Percentiles rank a stretch among this genome's conserved stretches.
Conservation (phyloP, 805 yeast genomes). For the Hanseniaspora taiwanica region DNA sequence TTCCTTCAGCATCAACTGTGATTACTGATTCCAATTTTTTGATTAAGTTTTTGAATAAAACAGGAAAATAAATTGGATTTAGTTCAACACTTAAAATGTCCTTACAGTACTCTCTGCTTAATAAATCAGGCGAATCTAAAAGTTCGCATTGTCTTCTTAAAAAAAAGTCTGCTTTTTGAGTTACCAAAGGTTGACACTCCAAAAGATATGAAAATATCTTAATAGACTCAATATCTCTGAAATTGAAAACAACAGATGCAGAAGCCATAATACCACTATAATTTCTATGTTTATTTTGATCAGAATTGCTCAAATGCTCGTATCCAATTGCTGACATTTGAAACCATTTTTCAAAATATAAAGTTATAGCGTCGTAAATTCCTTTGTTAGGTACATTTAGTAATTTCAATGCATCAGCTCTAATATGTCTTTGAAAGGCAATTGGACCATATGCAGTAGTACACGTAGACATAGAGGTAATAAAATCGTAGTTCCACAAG, state of each 20-base stretch:
- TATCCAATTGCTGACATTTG: constrained; percentile 7
- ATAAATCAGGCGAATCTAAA: constrained; percentile 35
- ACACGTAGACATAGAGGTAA: constrained; percentile 36
- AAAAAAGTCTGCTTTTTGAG: constrained; percentile 31
- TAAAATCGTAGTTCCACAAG: constrained; percentile 26
- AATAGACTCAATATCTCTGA: constrained; percentile 19
- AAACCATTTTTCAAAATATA: constrained; percentile 26
- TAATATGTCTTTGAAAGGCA: constrained; percentile 57
- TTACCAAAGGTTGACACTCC: constrained; percentile 10
- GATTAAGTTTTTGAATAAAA: constrained; percentile 25
- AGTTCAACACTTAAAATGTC: constrained; percentile 58
- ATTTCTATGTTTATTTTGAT: constrained; percentile 41
- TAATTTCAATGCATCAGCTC: constrained; percentile 26
- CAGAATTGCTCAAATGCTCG: constrained; percentile 20
- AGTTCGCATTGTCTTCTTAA: constrained; percentile 37
- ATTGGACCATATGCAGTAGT: constrained; percentile 50
- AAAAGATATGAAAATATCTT: constrained; percentile 6
- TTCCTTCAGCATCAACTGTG: constrained; percentile 17
- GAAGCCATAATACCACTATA: constrained; percentile 65
- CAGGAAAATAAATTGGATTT: constrained; percentile 42
- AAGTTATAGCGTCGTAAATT: constrained; percentile 20
- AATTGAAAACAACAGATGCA: constrained; percentile 44
- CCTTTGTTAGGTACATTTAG: constrained; percentile 16
- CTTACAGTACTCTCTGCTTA: constrained; percentile 54
- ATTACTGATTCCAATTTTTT: constrained; percentile 28